phyloP scores from a whole-genome alignment of 345 rosid species.

The Ceriops tagal region DNA sequence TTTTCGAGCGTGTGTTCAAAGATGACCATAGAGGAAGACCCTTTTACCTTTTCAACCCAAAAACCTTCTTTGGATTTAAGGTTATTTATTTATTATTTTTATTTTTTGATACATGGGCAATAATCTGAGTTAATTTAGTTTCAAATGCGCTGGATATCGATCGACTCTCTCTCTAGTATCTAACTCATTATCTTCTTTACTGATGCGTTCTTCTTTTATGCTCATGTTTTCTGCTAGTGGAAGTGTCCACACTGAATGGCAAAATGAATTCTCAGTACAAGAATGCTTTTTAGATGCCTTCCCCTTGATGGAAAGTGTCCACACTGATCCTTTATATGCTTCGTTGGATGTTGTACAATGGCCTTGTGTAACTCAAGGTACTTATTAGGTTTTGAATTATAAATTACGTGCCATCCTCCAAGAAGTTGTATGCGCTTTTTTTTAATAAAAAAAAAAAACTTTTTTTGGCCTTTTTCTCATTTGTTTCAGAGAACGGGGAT shows the following conservation, averaged over 20 bases:
- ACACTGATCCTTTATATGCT: conserved; percentile 11
- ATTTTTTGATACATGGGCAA: no score
- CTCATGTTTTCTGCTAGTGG: conserved; percentile 15
- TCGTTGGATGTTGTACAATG: conserved; percentile 24
- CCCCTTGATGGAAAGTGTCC: conserved; percentile 19
- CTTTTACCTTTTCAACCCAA: conserved; percentile 20
- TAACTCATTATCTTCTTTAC: no score
- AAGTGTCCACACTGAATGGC: conserved; percentile 37
- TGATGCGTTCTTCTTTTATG: not conserved
- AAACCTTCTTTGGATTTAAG: conserved; percentile 16
- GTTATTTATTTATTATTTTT: conserved; percentile 4
- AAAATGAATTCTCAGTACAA: conserved; percentile 19
- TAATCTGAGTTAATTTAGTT: not conserved
- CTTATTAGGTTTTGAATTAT: not conserved
- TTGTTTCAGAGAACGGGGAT: conserved; percentile 2
- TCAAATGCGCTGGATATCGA: not conserved
- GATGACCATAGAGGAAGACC: conserved; percentile 23
- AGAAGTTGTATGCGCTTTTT: no score
- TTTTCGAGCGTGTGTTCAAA: not conserved
- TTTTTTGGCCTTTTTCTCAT: not conserved
- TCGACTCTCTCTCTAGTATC: no score
- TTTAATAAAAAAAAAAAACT: no score
- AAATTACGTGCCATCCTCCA: not conserved
- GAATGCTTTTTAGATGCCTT: conserved; percentile 17
- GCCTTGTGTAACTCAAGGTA: conserved; percentile 27